Evolutionary conservation across 2,329 filamentous ascomycete species (phyloP).

Genomic region (Scedosporium minutisporum): DNA sequence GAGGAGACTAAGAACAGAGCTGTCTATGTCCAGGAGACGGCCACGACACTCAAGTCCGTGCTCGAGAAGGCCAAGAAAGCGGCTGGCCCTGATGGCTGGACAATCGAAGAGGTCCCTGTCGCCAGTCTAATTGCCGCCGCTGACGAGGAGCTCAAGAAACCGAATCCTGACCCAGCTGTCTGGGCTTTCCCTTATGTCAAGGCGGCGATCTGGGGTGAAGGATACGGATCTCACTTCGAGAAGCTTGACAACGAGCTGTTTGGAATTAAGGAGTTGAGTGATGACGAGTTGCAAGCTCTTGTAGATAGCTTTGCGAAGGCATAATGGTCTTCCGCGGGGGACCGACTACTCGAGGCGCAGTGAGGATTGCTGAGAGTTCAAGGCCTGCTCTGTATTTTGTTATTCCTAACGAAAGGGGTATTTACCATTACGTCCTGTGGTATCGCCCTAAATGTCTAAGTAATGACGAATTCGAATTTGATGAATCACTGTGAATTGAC

Average conservation of each 20-base stretch:
- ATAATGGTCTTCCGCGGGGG: not conserved
- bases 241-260: constrained; percentile 34
- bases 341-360: not conserved
- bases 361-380: not conserved
- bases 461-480: too few relatives aligned
- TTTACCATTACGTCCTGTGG: too few relatives aligned
- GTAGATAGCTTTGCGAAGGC: not conserved
- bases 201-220: constrained; percentile 18
- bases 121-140: not conserved
- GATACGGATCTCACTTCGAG: constrained; percentile 22
- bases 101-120: not conserved
- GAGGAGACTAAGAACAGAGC: constrained; percentile 43
- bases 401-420: too few relatives aligned
- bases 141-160: not conserved
- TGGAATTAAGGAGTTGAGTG: constrained; percentile 30
- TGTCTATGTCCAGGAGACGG: constrained; percentile 34
- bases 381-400: too few relatives aligned
- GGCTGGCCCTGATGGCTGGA: constrained; percentile 27
- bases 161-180: not conserved
- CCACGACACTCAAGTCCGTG: constrained; percentile 34
- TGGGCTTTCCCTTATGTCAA: not conserved
- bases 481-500: too few relatives aligned
- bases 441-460: too few relatives aligned
- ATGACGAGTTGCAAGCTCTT: constrained; percentile 23
- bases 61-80: constrained; percentile 36